Evolutionary conservation across 805 yeast species (phyloP), one percentile per base, ranked within the genome.

Genomic region (Cyberlindnera galapagoensis): DNA sequence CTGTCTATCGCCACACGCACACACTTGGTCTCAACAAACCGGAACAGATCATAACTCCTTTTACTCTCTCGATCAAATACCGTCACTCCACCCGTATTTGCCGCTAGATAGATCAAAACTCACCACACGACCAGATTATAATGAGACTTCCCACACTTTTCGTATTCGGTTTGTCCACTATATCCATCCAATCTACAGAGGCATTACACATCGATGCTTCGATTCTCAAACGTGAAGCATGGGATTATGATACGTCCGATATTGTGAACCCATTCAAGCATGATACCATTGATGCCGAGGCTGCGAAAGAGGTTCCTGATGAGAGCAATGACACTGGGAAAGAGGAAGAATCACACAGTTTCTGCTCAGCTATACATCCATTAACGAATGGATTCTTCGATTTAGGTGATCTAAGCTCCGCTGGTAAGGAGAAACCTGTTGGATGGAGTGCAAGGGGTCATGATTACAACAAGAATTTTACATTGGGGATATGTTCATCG

Each of bases 371-470:
- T 4, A 48, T 58, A 10, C 64, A 65, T 25, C 67, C 69, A 2
- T 39, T 55, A 11, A 63, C 66, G 2, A 60, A 62, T 24, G 74
- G 69, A 10, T 55, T 49, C 37, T 54, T 45, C 30, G 57, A 55
- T 29, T 30, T 55, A n/a, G 37, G 52, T n/a, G 56, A 49, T 11
- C 29, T 55, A 15, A 54, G 58, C 18, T 47, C 55, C 1, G 40
- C 41, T 7, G 42, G 46, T 15, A 48, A 45, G 20, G 56, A 49
- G 8, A 25, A 34, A 4, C 22, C 45, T 3, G 49, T 46, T 18
- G 71, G 79, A 16, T 84, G 88, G 85, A 57, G 65, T 24, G 76
- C 88, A 4, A 69, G 68, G 39, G 94, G 94, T 1, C 70, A 68
- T 52, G 92, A 80, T 42, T 73, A 71, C 46, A 76, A 76, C 18